phyloP scores from a whole-genome alignment of 164 flowering plant species.

The Magnolia officinalis region DNA sequence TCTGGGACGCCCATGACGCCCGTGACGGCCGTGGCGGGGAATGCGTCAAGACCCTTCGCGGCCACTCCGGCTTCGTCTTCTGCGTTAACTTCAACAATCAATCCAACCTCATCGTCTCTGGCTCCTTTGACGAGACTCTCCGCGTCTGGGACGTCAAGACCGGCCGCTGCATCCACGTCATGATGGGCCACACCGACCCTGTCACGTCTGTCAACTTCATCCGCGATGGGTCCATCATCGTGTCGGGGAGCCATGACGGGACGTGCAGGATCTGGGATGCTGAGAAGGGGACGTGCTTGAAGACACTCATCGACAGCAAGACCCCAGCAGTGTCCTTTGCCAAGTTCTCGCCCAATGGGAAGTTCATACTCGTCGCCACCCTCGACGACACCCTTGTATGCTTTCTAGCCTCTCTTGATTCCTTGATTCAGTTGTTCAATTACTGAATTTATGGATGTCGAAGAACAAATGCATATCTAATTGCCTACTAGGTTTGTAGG shows the following conservation, averaged over 20 bases:
- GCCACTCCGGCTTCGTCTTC: slow-evolving; percentile 79
- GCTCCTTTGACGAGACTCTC: slow-evolving; percentile 80
- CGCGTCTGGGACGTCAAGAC: slow-evolving; percentile 91
- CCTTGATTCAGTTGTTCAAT: background rate
- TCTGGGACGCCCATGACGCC: slow-evolving; percentile 59
- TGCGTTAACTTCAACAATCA: slow-evolving; percentile 89
- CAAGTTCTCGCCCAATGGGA: slow-evolving; percentile 93
- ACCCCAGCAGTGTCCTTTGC: slow-evolving; percentile 74
- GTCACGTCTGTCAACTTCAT: slow-evolving; percentile 82
- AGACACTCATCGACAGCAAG: slow-evolving; percentile 65
- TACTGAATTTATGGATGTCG: too few species aligned
- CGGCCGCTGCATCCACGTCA: slow-evolving; percentile 39
- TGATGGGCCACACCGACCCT: slow-evolving; percentile 59
- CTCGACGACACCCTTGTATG: slow-evolving; percentile 82
- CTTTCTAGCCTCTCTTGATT: background rate
- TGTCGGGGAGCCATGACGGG: slow-evolving; percentile 87
- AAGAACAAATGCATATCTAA: too few species aligned
- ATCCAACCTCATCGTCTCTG: slow-evolving; percentile 79
- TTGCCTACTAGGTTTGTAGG: too few species aligned
- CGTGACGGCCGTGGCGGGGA: slow-evolving; percentile 43
- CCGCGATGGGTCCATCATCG: slow-evolving; percentile 80
- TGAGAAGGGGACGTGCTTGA: slow-evolving; percentile 48
- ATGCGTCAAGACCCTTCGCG: slow-evolving; percentile 71
- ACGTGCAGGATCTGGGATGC: slow-evolving; percentile 93
- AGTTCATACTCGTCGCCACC: slow-evolving; percentile 92